Evolutionary conservation across 345 rosid genomes (phyloP).

Genomic region (Brassica nigra): DNA sequence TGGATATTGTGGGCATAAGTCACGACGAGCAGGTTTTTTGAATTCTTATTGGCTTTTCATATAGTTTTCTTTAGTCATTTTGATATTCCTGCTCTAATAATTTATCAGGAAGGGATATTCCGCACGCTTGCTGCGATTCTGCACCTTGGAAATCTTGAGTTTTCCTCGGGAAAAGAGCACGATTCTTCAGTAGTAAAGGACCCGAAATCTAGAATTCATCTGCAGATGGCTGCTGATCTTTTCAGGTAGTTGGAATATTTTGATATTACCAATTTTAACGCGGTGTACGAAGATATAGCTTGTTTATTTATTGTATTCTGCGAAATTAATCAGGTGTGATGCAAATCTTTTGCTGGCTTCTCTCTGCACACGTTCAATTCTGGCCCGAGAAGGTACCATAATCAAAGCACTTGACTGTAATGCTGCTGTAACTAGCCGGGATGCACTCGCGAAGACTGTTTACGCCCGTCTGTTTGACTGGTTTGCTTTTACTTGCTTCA

Average conservation of each 20-base stretch:
- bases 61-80: not conserved
- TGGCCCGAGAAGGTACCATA: not conserved
- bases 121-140: not conserved
- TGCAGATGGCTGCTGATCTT: not conserved
- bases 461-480: not conserved
- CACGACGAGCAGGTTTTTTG: not conserved
- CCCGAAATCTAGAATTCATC: not conserved
- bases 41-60: not conserved
- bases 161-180: not conserved
- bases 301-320: not conserved
- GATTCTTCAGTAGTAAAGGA: not conserved
- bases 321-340: not conserved
- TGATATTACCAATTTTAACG: not conserved
- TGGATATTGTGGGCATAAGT: conserved; percentile 1
- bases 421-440: not conserved
- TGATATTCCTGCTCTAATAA: not conserved
- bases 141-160: not conserved
- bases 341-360: not conserved
- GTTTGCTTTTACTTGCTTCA: not conserved
- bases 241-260: not conserved
- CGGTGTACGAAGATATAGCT: not conserved
- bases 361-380: conserved; percentile 1
- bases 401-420: conserved; percentile 1
- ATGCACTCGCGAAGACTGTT: not conserved
- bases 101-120: not conserved